Conservation (phyloP, 2,329 filamentous ascomycete genomes). For the Neofusicoccum parvum region DNA sequence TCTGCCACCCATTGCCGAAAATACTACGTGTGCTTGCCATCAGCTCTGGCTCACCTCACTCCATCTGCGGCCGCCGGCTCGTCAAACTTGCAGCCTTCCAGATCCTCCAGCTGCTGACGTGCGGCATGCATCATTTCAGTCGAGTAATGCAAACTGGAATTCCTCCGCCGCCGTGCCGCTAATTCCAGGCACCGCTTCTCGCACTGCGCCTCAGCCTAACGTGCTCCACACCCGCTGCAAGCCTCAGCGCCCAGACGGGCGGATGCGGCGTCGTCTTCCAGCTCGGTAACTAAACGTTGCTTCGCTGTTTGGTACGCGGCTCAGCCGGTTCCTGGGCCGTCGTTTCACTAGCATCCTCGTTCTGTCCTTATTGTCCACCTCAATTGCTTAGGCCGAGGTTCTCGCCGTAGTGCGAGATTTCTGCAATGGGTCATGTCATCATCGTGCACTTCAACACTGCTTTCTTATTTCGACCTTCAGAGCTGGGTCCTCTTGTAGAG, state of each 20-base stretch:
- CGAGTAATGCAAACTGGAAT: not conserved
- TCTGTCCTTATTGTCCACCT: too few species aligned
- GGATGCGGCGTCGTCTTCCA: slow-evolving; percentile 1
- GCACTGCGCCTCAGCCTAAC: not conserved
- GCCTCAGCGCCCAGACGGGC: not conserved
- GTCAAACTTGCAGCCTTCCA: not conserved
- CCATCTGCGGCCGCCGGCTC: not conserved
- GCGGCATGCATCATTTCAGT: not conserved
- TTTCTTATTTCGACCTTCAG: too few species aligned
- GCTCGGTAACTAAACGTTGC: too few species aligned
- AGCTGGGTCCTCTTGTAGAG: too few species aligned
- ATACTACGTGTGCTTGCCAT: not conserved
- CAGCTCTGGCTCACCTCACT: not conserved
- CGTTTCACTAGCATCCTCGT: not conserved
- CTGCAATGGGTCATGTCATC: too few species aligned
- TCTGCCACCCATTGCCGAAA: not conserved
- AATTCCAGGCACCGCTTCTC: not conserved
- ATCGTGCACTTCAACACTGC: too few species aligned
- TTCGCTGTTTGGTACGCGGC: too few species aligned
- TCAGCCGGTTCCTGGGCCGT: not conserved
- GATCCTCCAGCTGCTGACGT: not conserved
- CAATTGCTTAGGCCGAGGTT: too few species aligned
- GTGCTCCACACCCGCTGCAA: not conserved
- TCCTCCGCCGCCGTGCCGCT: not conserved
- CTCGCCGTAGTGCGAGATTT: not conserved